A percentile compares a stretch with the other conserved stretches of the same genome.
phyloP scores from a whole-genome alignment of 495 filamentous ascomycete genomes.

The Tetracladium setigerum region DNA sequence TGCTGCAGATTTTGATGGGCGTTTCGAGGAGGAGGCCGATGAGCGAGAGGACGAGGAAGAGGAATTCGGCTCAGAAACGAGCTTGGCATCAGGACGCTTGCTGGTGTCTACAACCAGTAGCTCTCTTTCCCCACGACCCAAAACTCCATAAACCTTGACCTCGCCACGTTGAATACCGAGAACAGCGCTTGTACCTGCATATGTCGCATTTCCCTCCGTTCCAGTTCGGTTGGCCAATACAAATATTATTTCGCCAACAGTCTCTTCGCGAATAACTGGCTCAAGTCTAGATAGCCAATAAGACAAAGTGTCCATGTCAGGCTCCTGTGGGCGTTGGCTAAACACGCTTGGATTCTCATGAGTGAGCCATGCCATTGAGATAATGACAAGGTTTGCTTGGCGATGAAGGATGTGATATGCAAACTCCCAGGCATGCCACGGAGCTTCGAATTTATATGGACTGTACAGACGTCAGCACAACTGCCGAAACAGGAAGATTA shows the following conservation, averaged over 20 bases:
- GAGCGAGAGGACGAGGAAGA: conserved; percentile 1
- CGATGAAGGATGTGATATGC: conserved; percentile 65
- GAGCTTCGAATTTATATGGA: conserved; percentile 70
- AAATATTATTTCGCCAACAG: conserved; percentile 58
- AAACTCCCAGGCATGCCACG: conserved; percentile 78
- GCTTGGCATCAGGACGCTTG: conserved; percentile 16
- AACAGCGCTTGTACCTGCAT: conserved; percentile 82
- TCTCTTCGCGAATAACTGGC: conserved; percentile 56
- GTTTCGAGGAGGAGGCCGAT: not conserved
- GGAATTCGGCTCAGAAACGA: conserved; percentile 14
- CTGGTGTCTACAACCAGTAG: conserved; percentile 56
- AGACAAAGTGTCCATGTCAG: conserved; percentile 68
- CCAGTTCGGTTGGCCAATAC: conserved; percentile 81
- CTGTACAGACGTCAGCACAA: conserved; percentile 11
- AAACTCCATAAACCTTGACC: conserved; percentile 58
- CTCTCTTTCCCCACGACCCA: conserved; percentile 58
- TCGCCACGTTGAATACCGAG: conserved; percentile 63
- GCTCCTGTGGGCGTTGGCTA: conserved; percentile 38
- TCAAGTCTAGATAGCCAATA: conserved; percentile 87
- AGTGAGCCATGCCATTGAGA: conserved; percentile 88
- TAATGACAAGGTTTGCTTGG: conserved; percentile 61
- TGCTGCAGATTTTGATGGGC: not conserved
- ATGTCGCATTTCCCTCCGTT: conserved; percentile 56
- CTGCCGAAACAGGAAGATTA: not conserved
- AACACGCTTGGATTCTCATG: conserved; percentile 39